A percentile compares a stretch with the other conserved stretches of the same genome.
Evolutionary conservation across 2,329 filamentous ascomycete species (phyloP).

Genomic region (Chrysoporthe austroafricana): DNA sequence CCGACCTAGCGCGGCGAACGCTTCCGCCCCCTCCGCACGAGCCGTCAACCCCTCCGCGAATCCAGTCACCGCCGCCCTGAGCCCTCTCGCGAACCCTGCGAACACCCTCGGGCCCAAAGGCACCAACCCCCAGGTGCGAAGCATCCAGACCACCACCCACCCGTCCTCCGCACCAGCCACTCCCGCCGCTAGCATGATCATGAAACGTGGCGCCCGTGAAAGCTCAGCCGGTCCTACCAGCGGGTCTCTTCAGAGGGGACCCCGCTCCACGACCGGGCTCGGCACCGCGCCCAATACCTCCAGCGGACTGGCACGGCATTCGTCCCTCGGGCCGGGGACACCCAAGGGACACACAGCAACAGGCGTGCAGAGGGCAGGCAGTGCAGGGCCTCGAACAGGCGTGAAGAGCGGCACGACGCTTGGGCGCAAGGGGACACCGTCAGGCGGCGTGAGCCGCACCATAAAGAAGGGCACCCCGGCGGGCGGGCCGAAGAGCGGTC

Average conservation of each 20-base stretch:
- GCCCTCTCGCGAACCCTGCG: constrained; percentile 44
- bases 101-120: constrained; percentile 48
- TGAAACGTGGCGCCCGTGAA: constrained; percentile 60
- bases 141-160: constrained; percentile 52
- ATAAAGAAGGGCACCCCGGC: constrained; percentile 50
- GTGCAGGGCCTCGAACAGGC: constrained; percentile 60
- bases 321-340: constrained; percentile 65
- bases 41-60: constrained; percentile 49
- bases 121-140: constrained; percentile 52
- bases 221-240: constrained; percentile 60
- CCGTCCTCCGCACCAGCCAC: constrained; percentile 63
- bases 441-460: constrained; percentile 41
- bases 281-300: constrained; percentile 55
- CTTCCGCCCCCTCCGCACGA: constrained; percentile 45
- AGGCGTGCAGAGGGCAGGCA: constrained; percentile 51
- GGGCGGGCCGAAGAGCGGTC: constrained; percentile 55
- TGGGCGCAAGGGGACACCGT: constrained; percentile 54
- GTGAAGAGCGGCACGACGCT: constrained; percentile 48
- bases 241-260: constrained; percentile 55
- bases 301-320: constrained; percentile 64
- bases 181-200: constrained; percentile 63
- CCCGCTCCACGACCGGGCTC: constrained; percentile 52
- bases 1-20: constrained; percentile 60
- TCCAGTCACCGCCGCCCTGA: constrained; percentile 42
- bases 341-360: constrained; percentile 51